Evolutionary conservation across 768 basidiomycete species (phyloP).

Genomic region (Daedalea quercina): DNA sequence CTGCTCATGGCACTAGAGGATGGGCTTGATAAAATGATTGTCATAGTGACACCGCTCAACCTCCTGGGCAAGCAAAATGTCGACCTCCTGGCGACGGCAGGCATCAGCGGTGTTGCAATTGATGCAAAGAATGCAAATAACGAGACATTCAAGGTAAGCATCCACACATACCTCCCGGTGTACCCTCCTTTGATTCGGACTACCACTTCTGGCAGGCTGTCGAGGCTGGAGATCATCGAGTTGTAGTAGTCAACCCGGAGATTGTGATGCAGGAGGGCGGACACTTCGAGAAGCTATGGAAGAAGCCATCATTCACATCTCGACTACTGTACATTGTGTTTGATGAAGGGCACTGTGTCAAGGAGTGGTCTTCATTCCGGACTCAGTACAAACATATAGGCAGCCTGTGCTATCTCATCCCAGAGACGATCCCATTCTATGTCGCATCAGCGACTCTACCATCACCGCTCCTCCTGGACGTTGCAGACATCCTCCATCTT

Average conservation of each 20-base stretch:
- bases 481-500: constrained; percentile 7
- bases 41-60: constrained; percentile 6
- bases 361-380: constrained; percentile 19
- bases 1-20: no score
- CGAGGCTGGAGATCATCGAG: neutral
- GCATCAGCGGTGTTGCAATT: constrained; percentile 4
- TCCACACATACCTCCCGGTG: neutral
- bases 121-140: neutral
- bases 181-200: neutral
- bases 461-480: neutral
- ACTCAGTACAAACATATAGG: constrained; percentile 12
- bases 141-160: constrained; percentile 5
- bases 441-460: constrained; percentile 17
- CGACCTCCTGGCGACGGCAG: neutral
- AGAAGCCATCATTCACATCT: constrained; percentile 7
- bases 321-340: constrained; percentile 12
- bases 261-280: constrained; percentile 6
- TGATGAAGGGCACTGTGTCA: no score
- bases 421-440: constrained; percentile 7
- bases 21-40: no score
- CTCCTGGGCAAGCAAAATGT: constrained; percentile 7
- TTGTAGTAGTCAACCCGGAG: constrained; percentile 6
- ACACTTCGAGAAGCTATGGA: constrained; percentile 10
- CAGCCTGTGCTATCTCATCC: constrained; percentile 11
- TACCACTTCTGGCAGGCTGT: constrained; percentile 4